These are phyloP conservation scores for Claviceps pazoutovae DNA, from an alignment of 2,329 filamentous ascomycete genomes.

Conservation along the genomic window DNA sequence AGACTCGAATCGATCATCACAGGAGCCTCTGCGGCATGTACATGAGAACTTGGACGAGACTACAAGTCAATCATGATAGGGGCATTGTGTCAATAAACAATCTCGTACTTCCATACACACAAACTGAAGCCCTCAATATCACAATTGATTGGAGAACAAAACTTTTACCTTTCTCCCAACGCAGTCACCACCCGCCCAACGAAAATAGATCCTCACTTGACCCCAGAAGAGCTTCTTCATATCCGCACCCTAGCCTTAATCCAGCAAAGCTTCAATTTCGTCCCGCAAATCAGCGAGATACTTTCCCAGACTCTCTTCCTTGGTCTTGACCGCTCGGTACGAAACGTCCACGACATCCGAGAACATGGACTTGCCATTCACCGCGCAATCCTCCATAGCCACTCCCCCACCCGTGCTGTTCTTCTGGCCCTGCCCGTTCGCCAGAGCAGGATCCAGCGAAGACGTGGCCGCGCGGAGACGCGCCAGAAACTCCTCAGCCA, in stretches of 20 bases:
- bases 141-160: too few relatives aligned
- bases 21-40: too few relatives aligned
- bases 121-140: too few relatives aligned
- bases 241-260: constrained; percentile 4
- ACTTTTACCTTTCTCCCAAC: too few relatives aligned
- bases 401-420: not conserved
- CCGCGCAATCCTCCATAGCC: constrained; percentile 4
- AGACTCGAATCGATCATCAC: too few relatives aligned
- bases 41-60: too few relatives aligned
- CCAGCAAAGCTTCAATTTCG: constrained; percentile 20
- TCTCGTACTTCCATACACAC: too few relatives aligned
- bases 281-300: constrained; percentile 19
- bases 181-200: too few relatives aligned
- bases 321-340: constrained; percentile 17
- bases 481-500: constrained; percentile 27
- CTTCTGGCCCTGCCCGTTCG: constrained; percentile 5
- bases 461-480: constrained; percentile 20
- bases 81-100: too few relatives aligned
- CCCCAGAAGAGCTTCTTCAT: too few relatives aligned
- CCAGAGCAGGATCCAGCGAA: constrained; percentile 13
- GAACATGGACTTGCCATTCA: constrained; percentile 17
- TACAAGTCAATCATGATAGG: too few relatives aligned
- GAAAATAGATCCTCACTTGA: too few relatives aligned
- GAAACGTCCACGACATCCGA: constrained; percentile 19
- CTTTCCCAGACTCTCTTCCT: constrained; percentile 20